These are phyloP conservation scores for Entomortierella parvispora DNA, from an alignment of 192 early-diverging fungal species.

Conservation along the genomic window DNA sequence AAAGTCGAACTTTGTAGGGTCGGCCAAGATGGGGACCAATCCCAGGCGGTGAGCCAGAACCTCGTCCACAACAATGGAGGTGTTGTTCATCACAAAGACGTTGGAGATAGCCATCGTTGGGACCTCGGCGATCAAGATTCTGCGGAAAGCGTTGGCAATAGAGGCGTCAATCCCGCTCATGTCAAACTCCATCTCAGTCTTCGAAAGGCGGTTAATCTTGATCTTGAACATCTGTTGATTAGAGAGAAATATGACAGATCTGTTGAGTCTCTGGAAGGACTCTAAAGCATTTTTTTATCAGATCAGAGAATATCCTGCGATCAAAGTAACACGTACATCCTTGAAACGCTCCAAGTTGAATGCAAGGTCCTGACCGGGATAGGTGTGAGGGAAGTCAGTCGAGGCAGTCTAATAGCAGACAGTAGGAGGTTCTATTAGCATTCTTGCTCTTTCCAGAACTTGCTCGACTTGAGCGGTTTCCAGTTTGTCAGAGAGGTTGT, in stretches of 20 bases:
- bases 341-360: constrained; percentile 79
- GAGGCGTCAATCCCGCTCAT: constrained; percentile 92
- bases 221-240: constrained; percentile 73
- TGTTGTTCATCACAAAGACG: constrained; percentile 93
- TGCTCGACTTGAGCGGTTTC: background rate
- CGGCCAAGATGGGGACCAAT: constrained; percentile 89
- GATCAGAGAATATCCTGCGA: background rate
- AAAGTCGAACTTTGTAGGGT: constrained; percentile 85
- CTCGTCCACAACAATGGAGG: constrained; percentile 92
- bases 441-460: too few relatives aligned
- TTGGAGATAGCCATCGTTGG: constrained; percentile 98
- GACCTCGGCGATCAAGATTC: constrained; percentile 95
- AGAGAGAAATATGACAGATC: background rate
- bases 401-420: constrained; percentile 71
- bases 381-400: constrained; percentile 80
- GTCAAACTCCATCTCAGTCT: constrained; percentile 93
- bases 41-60: constrained; percentile 93
- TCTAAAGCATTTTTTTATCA: too few relatives aligned
- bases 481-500: background rate
- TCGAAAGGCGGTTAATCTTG: constrained; percentile 72
- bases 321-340: constrained; percentile 56
- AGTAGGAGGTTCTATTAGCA: too few relatives aligned
- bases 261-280: too few relatives aligned
- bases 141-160: constrained; percentile 93
- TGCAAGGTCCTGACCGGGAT: constrained; percentile 66